Percentiles rank a stretch among this genome's conserved stretches.
phyloP scores from a whole-genome alignment of 2,329 filamentous ascomycete species.

The Gyromitra esculenta region DNA sequence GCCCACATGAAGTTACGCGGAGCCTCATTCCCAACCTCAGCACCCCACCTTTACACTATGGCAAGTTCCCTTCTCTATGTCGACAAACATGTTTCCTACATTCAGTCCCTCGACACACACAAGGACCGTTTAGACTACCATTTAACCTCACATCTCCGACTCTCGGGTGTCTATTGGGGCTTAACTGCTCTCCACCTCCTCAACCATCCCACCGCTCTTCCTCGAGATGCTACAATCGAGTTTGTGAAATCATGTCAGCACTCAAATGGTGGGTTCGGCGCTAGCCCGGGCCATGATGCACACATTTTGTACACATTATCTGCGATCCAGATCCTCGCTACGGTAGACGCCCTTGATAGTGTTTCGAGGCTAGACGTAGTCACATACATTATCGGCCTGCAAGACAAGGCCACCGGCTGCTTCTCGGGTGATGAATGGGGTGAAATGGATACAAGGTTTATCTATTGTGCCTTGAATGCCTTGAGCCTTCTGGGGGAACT shows the following conservation, averaged over 20 bases:
- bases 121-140: slow-evolving; percentile 97
- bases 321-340: slow-evolving; percentile 90
- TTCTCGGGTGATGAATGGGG: slow-evolving; percentile 97
- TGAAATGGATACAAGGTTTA: slow-evolving; percentile 91
- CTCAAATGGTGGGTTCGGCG: slow-evolving; percentile 84
- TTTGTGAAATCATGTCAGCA: slow-evolving; percentile 97
- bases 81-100: slow-evolving; percentile 85
- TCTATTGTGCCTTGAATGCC: slow-evolving; percentile 89
- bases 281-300: slow-evolving; percentile 91
- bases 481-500: slow-evolving; percentile 79
- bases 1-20: slow-evolving; percentile 13
- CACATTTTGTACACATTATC: slow-evolving; percentile 97
- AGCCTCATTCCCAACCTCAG: slow-evolving; percentile 25
- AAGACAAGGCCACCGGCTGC: slow-evolving; percentile 81
- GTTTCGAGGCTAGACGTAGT: slow-evolving; percentile 68
- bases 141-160: slow-evolving; percentile 93
- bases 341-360: slow-evolving; percentile 83
- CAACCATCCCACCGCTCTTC: slow-evolving; percentile 80
- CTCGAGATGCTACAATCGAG: slow-evolving; percentile 81
- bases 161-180: slow-evolving; percentile 92
- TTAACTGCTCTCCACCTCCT: slow-evolving; percentile 88
- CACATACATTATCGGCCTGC: slow-evolving; percentile 64
- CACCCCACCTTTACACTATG: slow-evolving; percentile 27
- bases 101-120: slow-evolving; percentile 88
- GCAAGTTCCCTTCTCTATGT: slow-evolving; percentile 58